Base-by-base conservation (phyloP, 805 yeast species). In the Teunomyces barrocoloradensis region DNA sequence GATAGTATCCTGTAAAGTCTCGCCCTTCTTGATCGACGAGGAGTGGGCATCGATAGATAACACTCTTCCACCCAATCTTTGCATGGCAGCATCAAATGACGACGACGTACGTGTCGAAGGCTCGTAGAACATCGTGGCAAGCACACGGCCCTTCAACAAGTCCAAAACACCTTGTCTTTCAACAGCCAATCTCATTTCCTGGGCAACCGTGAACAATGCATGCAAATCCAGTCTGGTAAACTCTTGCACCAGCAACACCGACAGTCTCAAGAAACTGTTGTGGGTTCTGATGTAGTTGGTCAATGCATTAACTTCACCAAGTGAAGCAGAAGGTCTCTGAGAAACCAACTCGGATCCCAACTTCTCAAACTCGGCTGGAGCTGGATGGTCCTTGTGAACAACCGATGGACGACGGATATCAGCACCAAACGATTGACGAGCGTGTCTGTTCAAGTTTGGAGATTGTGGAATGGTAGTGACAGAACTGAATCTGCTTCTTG, bases 31-130 rank as follows among this genome's bases (percentile, higher is more conserved):
- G 43, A 91, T 97, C 20, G 97, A 89, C n/a, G 98, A 91, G 29
- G 90, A 79, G 54, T 80, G 82, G 51, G 94, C 87, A 53, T 87
- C 79, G 54, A 94, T 87, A 46, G 95, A 80, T 56, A 95, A 87
- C 57, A 90, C 96, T 71, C 96, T 83, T 65, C 99, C 99, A 68
- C 99, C 99, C 60, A 94, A 79, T 75, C 99, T 87, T 78, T 94
- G 98, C 99, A 94, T 94, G 51, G 99, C 99, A 59, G 97, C 97
- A 68, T 94, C 96, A 66, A 95, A 95, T 1, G 98, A 94, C 18
- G 97, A 84, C 15, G 95, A 82, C 29, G 99, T 94, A 73, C 99
- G 82, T 34, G 99, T 95, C 5, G 97, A 89, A 57, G 99, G 99
- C 75, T 94, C 99, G 69, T 90, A 94, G 77, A 94, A 94, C 77